phyloP scores from a whole-genome alignment of 352 stramenopile genomes.

The Globisporangium radiosum region DNA sequence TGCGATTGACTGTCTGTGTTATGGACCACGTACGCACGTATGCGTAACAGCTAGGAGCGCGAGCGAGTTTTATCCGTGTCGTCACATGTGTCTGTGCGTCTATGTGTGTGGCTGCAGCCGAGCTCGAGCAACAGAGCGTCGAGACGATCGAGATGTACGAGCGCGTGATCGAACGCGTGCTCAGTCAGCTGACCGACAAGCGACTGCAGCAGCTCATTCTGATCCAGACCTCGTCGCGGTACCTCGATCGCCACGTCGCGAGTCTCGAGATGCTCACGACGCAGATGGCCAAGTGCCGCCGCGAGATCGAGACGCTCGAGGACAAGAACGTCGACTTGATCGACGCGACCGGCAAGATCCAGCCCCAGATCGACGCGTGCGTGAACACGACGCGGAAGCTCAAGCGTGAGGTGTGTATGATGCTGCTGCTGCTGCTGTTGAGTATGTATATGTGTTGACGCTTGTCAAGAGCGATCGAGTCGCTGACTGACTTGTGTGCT shows the following conservation, averaged over 20 bases:
- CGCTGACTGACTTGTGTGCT: neutral
- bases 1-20: conserved; percentile 14
- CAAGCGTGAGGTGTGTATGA: conserved; percentile 47
- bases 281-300: conserved; percentile 64
- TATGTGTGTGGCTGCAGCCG: conserved; percentile 17
- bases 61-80: neutral
- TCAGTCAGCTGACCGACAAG: conserved; percentile 53
- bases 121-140: conserved; percentile 63
- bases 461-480: neutral
- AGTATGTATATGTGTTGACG: neutral
- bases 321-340: conserved; percentile 72
- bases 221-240: conserved; percentile 67
- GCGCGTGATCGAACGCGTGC: conserved; percentile 27
- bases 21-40: no score
- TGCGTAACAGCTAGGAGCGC: no score
- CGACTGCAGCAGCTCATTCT: conserved; percentile 69
- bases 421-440: no score
- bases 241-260: conserved; percentile 62
- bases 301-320: conserved; percentile 54
- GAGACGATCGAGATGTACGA: conserved; percentile 38
- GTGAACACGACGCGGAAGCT: conserved; percentile 52
- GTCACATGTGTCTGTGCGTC: neutral
- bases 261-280: conserved; percentile 65
- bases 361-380: conserved; percentile 51
- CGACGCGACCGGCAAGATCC: conserved; percentile 40